These are phyloP conservation scores for Rhodotorula graminis DNA, from an alignment of 768 basidiomycete species.

Conservation along the genomic window DNA sequence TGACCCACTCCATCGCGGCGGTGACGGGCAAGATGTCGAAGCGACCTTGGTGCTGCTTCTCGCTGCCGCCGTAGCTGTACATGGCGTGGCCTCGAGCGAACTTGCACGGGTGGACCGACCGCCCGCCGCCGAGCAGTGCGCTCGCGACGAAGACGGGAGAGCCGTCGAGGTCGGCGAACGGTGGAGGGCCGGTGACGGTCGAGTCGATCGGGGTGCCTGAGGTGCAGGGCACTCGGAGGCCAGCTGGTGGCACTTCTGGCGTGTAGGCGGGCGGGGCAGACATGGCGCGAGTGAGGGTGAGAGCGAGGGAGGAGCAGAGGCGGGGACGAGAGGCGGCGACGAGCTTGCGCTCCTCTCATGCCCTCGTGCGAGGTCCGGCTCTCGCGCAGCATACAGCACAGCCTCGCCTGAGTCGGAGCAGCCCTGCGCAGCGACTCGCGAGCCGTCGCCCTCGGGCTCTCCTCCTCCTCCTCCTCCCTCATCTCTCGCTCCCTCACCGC, in stretches of 20 bases:
- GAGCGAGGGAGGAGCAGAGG: not conserved
- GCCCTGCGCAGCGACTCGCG: too few relatives aligned
- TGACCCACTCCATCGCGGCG: constrained; percentile 61
- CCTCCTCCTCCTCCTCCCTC: too few relatives aligned
- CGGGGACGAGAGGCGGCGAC: too few relatives aligned
- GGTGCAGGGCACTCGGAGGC: constrained; percentile 41
- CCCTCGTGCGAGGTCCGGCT: too few relatives aligned
- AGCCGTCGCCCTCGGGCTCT: too few relatives aligned
- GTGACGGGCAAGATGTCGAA: constrained; percentile 72
- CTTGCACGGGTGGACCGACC: constrained; percentile 72
- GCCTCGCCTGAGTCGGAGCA: too few relatives aligned
- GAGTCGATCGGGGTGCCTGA: constrained; percentile 50
- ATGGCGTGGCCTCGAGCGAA: constrained; percentile 49
- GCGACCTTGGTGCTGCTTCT: constrained; percentile 56
- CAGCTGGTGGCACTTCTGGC: constrained; percentile 6
- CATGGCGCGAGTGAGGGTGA: not conserved
- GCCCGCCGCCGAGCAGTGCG: constrained; percentile 56
- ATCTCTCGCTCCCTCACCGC: too few relatives aligned
- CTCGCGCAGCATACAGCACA: too few relatives aligned
- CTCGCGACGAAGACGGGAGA: constrained; percentile 66
- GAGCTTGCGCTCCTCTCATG: too few relatives aligned
- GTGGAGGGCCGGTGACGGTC: constrained; percentile 53
- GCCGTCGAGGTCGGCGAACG: constrained; percentile 59
- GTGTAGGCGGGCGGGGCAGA: constrained; percentile 16
- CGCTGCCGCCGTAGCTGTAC: constrained; percentile 14